Percentiles rank a stretch among this genome's conserved stretches.
Conservation (phyloP, 2,329 filamentous ascomycete species). For the Coniochaeta sp. region DNA sequence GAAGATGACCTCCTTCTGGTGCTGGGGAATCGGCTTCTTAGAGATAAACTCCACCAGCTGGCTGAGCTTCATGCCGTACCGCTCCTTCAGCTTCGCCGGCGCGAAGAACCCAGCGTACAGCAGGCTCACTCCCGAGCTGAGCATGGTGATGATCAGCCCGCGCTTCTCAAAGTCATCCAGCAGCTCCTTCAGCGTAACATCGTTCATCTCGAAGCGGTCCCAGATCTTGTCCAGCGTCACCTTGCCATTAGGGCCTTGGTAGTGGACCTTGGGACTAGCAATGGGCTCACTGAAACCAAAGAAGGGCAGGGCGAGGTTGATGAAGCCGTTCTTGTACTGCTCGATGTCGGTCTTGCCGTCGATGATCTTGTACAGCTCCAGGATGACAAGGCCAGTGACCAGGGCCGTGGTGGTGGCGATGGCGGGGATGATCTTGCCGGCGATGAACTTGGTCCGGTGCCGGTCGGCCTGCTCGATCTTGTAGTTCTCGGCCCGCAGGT, state of each 20-base stretch:
- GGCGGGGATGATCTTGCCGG: slow-evolving; percentile 97
- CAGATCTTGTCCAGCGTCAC: slow-evolving; percentile 92
- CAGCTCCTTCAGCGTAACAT: slow-evolving; percentile 81
- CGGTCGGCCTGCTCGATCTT: slow-evolving; percentile 88
- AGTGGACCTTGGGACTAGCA: slow-evolving; percentile 85
- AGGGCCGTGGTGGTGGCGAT: slow-evolving; percentile 96
- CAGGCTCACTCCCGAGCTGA: slow-evolving; percentile 94
- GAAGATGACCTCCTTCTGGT: slow-evolving; percentile 94
- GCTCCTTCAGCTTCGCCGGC: slow-evolving; percentile 70
- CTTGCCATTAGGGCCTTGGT: slow-evolving; percentile 70
- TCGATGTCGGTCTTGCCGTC: slow-evolving; percentile 96
- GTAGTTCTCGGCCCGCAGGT: slow-evolving; percentile 95
- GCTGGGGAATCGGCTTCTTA: slow-evolving; percentile 82
- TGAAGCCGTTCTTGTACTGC: slow-evolving; percentile 98
- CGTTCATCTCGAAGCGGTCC: slow-evolving; percentile 89
- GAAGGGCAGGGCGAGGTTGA: slow-evolving; percentile 94
- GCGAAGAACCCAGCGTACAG: slow-evolving; percentile 93
- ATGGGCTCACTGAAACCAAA: slow-evolving; percentile 98
- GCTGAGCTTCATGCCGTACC: slow-evolving; percentile 77
- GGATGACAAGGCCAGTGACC: slow-evolving; percentile 84
- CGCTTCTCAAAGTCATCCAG: slow-evolving; percentile 73
- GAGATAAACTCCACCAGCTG: slow-evolving; percentile 81
- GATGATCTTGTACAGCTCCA: slow-evolving; percentile 94
- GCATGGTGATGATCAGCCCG: slow-evolving; percentile 81
- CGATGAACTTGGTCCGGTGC: slow-evolving; percentile 99